Evolutionary conservation across 331 rosid genomes (phyloP).

Genomic region (Quercus tomentella): DNA sequence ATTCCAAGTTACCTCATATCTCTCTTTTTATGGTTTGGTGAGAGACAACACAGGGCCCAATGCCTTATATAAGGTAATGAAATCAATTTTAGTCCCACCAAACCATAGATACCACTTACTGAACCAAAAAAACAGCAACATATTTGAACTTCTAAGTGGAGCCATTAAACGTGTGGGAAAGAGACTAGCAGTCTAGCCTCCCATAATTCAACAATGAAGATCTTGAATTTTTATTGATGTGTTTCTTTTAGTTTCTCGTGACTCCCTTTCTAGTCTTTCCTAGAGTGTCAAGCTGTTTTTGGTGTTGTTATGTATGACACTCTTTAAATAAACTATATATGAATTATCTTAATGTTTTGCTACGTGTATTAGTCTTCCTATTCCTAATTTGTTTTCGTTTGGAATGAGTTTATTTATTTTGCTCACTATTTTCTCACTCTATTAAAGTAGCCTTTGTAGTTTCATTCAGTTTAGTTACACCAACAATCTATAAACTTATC

Average conservation of each 20-base stretch:
- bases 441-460: too few relatives aligned
- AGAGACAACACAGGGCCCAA: slow-evolving; percentile 1
- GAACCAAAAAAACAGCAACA: slow-evolving; percentile 16
- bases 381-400: too few relatives aligned
- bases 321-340: too few relatives aligned
- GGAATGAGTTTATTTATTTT: too few relatives aligned
- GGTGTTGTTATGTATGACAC: too few relatives aligned
- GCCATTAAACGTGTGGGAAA: neutral
- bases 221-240: neutral
- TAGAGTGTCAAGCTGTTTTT: too few relatives aligned
- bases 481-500: too few relatives aligned
- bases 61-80: neutral
- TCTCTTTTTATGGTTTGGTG: slow-evolving; percentile 9
- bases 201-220: neutral
- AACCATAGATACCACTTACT: slow-evolving; percentile 3
- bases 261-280: too few relatives aligned
- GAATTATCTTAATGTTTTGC: too few relatives aligned
- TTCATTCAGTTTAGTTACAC: too few relatives aligned
- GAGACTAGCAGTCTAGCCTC: neutral
- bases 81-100: slow-evolving; percentile 5
- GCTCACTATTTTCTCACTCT: too few relatives aligned
- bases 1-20: slow-evolving; percentile 19
- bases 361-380: too few relatives aligned
- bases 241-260: neutral
- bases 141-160: slow-evolving; percentile 2